Conservation (phyloP, 768 basidiomycete species). For the Trametes cinnabarina region DNA sequence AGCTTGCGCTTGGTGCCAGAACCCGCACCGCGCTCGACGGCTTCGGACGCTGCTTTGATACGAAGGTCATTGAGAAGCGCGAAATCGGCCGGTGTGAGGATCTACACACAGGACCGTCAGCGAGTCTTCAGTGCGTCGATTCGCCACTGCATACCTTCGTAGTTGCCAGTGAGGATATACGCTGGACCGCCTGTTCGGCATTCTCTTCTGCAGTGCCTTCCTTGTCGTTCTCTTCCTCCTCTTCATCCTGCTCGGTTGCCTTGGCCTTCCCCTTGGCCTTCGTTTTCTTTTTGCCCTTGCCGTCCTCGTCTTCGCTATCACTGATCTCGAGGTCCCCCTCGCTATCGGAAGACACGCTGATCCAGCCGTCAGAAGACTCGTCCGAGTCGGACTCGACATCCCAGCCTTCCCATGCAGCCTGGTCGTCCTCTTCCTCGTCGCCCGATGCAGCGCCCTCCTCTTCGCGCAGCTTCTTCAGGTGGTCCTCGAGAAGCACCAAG, state of each 20-base stretch:
- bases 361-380: slow-evolving; percentile 69
- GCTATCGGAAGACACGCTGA: slow-evolving; percentile 70
- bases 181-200: slow-evolving; percentile 31
- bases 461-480: slow-evolving; percentile 68
- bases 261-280: slow-evolving; percentile 23
- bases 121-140: neutral
- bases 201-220: slow-evolving; percentile 13
- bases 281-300: slow-evolving; percentile 18
- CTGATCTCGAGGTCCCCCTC: slow-evolving; percentile 71
- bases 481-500: slow-evolving; percentile 82
- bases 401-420: slow-evolving; percentile 85
- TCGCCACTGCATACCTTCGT: slow-evolving; percentile 56
- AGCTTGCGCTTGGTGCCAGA: slow-evolving; percentile 87
- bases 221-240: slow-evolving; percentile 63
- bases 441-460: slow-evolving; percentile 52
- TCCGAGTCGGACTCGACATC: slow-evolving; percentile 73
- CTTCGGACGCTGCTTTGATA: slow-evolving; percentile 70
- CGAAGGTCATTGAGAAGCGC: slow-evolving; percentile 86
- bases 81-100: slow-evolving; percentile 96
- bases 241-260: slow-evolving; percentile 49
- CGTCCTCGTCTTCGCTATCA: slow-evolving; percentile 79
- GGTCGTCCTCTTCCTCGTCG: slow-evolving; percentile 56
- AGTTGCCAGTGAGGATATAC: slow-evolving; percentile 69
- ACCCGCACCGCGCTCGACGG: slow-evolving; percentile 68
- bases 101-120: slow-evolving; percentile 46